These are phyloP conservation scores for Polytrichum formosum DNA, from an alignment of 225 moss, liverwort and hornwort species.

Conservation along the genomic window DNA sequence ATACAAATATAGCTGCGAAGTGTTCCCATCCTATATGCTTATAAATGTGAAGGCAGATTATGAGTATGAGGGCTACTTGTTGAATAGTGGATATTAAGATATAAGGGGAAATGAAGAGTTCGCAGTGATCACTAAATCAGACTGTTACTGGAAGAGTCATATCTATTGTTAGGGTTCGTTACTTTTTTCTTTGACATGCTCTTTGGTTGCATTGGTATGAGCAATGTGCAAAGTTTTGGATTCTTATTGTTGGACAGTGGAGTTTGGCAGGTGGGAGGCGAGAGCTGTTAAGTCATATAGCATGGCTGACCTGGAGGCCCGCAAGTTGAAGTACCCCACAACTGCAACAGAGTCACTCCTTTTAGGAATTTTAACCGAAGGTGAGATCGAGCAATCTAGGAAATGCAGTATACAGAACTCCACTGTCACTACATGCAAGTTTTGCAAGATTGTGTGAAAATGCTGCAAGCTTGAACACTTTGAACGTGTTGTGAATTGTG, in stretches of 20 bases:
- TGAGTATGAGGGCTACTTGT: not conserved
- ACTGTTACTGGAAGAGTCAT: not conserved
- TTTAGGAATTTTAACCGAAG: slow-evolving; percentile 93
- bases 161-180: not conserved
- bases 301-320: slow-evolving; percentile 95
- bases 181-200: not conserved
- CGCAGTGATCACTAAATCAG: not conserved
- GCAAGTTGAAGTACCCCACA: slow-evolving; percentile 93
- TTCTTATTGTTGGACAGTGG: not conserved
- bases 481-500: no score
- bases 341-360: slow-evolving; percentile 93
- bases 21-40: not conserved
- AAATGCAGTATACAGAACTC: no score
- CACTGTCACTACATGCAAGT: no score
- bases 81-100: no score
- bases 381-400: slow-evolving; percentile 21
- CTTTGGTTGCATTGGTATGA: not conserved
- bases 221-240: not conserved
- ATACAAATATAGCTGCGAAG: not conserved
- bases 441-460: no score
- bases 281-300: slow-evolving; percentile 98
- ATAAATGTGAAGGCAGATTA: not conserved
- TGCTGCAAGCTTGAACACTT: no score
- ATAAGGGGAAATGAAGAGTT: not conserved
- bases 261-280: slow-evolving; percentile 69